Evolutionary conservation across 2,329 filamentous ascomycete species (phyloP).

Genomic region (Mycosphaerella arachidis): DNA sequence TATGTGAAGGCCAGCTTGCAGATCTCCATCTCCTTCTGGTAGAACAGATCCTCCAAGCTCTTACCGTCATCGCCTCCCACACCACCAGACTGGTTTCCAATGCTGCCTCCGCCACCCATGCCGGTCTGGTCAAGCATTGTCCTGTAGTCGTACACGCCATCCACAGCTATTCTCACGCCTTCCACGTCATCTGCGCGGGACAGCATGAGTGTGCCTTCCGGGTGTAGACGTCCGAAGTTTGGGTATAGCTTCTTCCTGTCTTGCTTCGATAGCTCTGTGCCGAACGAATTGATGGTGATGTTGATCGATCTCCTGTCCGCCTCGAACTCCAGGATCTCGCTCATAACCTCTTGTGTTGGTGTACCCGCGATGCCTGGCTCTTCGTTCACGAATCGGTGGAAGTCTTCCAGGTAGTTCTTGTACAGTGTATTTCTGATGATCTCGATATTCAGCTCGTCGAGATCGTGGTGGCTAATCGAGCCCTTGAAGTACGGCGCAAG

Average conservation of each 20-base stretch:
- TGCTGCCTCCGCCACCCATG: constrained; percentile 61
- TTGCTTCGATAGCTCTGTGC: constrained; percentile 87
- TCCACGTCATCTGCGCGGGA: constrained; percentile 92
- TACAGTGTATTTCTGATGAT: constrained; percentile 98
- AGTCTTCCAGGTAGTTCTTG: constrained; percentile 99
- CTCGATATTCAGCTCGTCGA: constrained; percentile 98
- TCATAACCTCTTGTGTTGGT: constrained; percentile 91
- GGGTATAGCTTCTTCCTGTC: constrained; percentile 97
- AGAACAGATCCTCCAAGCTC: constrained; percentile 95
- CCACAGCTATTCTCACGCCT: constrained; percentile 86
- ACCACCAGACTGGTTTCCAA: constrained; percentile 81
- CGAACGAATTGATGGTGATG: constrained; percentile 98
- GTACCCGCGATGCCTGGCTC: constrained; percentile 81
- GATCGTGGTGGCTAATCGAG: constrained; percentile 88
- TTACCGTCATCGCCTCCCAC: constrained; percentile 72
- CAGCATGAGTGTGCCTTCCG: constrained; percentile 91
- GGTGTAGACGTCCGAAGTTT: constrained; percentile 82
- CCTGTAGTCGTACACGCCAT: constrained; percentile 91
- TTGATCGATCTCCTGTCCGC: constrained; percentile 96
- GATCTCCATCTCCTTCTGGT: constrained; percentile 99
- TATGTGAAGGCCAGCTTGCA: constrained; percentile 91
- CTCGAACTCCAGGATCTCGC: constrained; percentile 92
- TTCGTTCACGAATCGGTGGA: constrained; percentile 88
- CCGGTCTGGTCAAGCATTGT: constrained; percentile 91
- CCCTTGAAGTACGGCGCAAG: constrained; percentile 97